Conservation (phyloP, 2,329 filamentous ascomycete genomes). For the Fusarium fujikuroi region DNA sequence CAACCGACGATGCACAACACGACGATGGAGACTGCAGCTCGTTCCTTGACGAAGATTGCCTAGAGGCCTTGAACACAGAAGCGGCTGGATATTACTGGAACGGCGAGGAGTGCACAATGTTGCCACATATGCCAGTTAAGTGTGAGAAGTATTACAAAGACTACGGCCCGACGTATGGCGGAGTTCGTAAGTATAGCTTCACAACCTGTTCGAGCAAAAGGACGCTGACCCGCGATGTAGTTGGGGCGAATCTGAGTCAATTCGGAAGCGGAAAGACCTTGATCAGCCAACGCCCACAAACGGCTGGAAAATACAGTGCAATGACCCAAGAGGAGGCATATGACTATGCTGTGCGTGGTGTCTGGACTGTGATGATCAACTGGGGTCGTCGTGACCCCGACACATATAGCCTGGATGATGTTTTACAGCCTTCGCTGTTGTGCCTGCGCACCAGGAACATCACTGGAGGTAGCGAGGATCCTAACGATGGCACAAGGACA, state of each 20-base stretch:
- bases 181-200: not conserved
- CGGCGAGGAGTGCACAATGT: not conserved
- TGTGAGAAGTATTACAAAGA: constrained; percentile 12
- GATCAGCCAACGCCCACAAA: not conserved
- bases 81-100: not conserved
- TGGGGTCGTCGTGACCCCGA: constrained; percentile 2
- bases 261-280: constrained; percentile 8
- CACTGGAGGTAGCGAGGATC: constrained; percentile 12
- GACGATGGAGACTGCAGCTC: constrained; percentile 23
- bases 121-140: not conserved
- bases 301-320: not conserved
- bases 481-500: constrained; percentile 7
- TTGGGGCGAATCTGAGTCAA: not conserved
- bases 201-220: not conserved
- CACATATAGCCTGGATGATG: not conserved
- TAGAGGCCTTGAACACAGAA: not conserved
- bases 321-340: constrained; percentile 19
- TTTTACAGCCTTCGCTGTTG: constrained; percentile 13
- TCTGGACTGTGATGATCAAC: constrained; percentile 24
- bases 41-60: constrained; percentile 18
- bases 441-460: constrained; percentile 22
- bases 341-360: constrained; percentile 14
- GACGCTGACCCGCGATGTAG: not conserved
- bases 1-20: constrained; percentile 5
- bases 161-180: not conserved